These are phyloP conservation scores for Colletotrichum gloeosporioides DNA, from an alignment of 2,329 filamentous ascomycete species.

Conservation along the genomic window DNA sequence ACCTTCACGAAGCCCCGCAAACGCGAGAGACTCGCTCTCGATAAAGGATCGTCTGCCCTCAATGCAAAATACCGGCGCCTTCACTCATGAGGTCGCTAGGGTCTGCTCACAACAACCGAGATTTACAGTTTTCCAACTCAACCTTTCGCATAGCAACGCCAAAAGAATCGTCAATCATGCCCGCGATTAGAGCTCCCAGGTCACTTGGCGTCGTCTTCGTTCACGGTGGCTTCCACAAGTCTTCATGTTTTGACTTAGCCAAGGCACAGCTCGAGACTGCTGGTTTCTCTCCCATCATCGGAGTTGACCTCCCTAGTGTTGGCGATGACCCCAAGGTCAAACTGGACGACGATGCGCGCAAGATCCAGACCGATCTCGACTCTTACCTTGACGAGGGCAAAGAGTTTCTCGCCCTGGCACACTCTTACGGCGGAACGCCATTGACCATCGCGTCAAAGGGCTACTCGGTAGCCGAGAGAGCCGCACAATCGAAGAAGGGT, in stretches of 20 bases:
- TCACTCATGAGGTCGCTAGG: not conserved
- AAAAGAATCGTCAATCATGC: not conserved
- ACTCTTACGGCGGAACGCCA: conserved; percentile 5
- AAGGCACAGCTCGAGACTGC: not conserved
- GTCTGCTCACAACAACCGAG: not conserved
- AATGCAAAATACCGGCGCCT: not conserved
- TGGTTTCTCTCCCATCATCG: conserved; percentile 1
- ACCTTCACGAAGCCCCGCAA: not conserved
- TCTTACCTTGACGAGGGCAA: not conserved
- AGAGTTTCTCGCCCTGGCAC: not conserved
- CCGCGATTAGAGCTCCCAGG: not conserved
- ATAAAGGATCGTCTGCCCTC: not conserved
- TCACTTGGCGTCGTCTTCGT: not conserved
- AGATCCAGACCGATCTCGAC: not conserved
- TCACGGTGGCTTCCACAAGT: not conserved
- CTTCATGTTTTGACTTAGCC: conserved; percentile 1
- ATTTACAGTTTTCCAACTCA: not conserved
- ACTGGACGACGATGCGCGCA: not conserved
- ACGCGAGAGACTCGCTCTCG: not conserved
- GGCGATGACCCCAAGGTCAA: not conserved
- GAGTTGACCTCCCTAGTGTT: not conserved
- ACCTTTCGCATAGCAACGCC: not conserved
- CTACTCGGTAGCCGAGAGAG: not conserved
- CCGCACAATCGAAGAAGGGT: not conserved
- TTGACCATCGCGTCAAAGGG: not conserved